Evolutionary conservation across 441 rosid species (phyloP).

Genomic region (Syzygium syzygioides): DNA sequence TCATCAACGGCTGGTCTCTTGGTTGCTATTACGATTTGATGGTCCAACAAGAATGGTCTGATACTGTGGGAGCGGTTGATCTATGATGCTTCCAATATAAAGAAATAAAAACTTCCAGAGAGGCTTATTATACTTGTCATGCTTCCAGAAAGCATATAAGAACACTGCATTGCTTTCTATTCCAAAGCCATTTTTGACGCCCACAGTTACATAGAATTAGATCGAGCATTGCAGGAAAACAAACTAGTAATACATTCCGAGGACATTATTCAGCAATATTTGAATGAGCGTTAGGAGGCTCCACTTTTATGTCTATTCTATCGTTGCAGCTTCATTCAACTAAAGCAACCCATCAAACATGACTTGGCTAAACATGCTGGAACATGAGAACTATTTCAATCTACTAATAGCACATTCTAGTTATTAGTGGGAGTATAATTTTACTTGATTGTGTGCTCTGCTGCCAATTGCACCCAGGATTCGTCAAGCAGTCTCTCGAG

Average conservation of each 20-base stretch:
- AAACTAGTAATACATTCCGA: rapidly evolving
- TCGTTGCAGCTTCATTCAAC: neutral
- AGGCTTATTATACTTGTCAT: neutral
- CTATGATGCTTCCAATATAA: neutral
- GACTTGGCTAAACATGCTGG: rapidly evolving
- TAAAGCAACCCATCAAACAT: neutral
- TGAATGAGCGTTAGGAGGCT: neutral
- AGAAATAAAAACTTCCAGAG: neutral
- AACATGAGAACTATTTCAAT: neutral
- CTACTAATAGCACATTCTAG: neutral
- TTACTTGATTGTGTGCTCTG: neutral
- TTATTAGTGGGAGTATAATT: neutral
- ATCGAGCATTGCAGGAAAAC: neutral
- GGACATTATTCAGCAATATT: neutral
- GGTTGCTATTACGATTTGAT: neutral
- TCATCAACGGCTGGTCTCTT: neutral
- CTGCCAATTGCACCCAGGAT: too few species aligned
- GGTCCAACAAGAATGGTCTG: neutral
- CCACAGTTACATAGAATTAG: neutral
- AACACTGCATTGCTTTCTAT: neutral
- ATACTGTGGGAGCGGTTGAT: neutral
- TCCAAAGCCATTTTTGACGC: neutral
- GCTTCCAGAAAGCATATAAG: rapidly evolving
- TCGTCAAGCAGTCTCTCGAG: too few species aligned
- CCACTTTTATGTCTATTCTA: too few species aligned